phyloP scores from a whole-genome alignment of 495 filamentous ascomycete genomes.

The Penicillium soppii region DNA sequence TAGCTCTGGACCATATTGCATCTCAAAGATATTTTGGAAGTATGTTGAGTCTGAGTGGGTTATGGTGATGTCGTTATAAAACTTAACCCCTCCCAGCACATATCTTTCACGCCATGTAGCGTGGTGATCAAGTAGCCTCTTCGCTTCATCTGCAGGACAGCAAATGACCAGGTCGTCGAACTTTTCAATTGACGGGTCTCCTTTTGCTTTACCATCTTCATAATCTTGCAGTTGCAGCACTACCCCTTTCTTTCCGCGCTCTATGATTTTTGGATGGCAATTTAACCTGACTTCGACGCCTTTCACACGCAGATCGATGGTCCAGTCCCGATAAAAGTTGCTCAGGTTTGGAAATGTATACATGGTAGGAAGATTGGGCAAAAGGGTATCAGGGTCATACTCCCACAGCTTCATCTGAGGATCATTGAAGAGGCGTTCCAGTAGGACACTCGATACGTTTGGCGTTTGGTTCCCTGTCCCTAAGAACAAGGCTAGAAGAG shows the following conservation, averaged over 20 bases:
- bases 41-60: slow-evolving; percentile 77
- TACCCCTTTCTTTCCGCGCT: slow-evolving; percentile 58
- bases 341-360: slow-evolving; percentile 76
- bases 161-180: slow-evolving; percentile 78
- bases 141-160: slow-evolving; percentile 67
- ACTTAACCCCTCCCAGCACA: slow-evolving; percentile 72
- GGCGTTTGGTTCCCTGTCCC: slow-evolving; percentile 79
- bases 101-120: slow-evolving; percentile 63
- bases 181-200: slow-evolving; percentile 27
- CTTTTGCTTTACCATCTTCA: neutral
- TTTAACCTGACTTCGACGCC: slow-evolving; percentile 65
- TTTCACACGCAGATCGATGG: slow-evolving; percentile 54
- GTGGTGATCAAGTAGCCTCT: slow-evolving; percentile 60
- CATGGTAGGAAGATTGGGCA: slow-evolving; percentile 76
- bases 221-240: slow-evolving; percentile 24
- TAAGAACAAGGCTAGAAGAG: slow-evolving; percentile 76
- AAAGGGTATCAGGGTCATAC: slow-evolving; percentile 65
- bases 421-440: slow-evolving; percentile 74
- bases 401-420: slow-evolving; percentile 75
- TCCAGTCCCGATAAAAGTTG: slow-evolving; percentile 71
- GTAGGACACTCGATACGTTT: slow-evolving; percentile 69
- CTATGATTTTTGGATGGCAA: slow-evolving; percentile 59
- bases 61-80: slow-evolving; percentile 81
- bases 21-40: slow-evolving; percentile 76
- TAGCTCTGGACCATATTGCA: slow-evolving; percentile 54